A percentile compares a stretch with the other conserved stretches of the same genome.
Evolutionary conservation across 2,329 filamentous ascomycete genomes (phyloP).

Genomic region (Lecanicillium sp.): DNA sequence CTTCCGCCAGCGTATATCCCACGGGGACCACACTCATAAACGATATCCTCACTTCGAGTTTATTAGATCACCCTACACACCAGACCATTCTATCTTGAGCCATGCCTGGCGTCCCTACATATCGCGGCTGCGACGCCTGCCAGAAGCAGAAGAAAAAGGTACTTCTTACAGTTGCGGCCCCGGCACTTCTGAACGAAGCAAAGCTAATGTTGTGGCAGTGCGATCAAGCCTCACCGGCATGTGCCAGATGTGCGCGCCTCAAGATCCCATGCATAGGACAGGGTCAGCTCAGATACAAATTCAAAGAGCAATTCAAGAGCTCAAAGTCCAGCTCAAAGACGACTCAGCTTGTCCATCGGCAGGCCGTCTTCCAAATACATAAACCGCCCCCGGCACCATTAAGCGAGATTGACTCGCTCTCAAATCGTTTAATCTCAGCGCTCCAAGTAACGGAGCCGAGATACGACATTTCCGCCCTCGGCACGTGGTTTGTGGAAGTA

Average conservation of each 20-base stretch:
- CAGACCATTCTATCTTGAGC: too few species aligned
- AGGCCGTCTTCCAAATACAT: too few species aligned
- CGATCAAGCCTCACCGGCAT: conserved; percentile 34
- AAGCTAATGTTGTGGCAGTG: conserved; percentile 36
- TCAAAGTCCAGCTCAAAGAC: background rate
- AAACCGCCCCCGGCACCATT: conserved; percentile 14
- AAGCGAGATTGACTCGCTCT: conserved; percentile 20
- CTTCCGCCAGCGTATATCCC: too few species aligned
- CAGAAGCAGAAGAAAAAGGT: conserved; percentile 48
- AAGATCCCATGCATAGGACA: conserved; percentile 35
- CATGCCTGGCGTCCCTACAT: conserved; percentile 45
- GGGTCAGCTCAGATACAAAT: conserved; percentile 40
- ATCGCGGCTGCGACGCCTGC: conserved; percentile 42
- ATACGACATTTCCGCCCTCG: conserved; percentile 40
- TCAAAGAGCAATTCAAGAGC: conserved; percentile 27
- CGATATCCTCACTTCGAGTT: too few species aligned
- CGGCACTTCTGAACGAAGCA: background rate
- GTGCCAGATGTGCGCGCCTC: conserved; percentile 37
- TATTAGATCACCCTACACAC: too few species aligned
- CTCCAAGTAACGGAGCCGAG: conserved; percentile 33
- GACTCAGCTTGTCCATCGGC: background rate
- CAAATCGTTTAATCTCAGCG: conserved; percentile 19
- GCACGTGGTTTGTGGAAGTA: conserved; percentile 35
- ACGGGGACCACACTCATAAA: too few species aligned
- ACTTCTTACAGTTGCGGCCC: conserved; percentile 5